Conservation (phyloP, 176 grass and related monocot genomes). For the Raddia distichophylla region DNA sequence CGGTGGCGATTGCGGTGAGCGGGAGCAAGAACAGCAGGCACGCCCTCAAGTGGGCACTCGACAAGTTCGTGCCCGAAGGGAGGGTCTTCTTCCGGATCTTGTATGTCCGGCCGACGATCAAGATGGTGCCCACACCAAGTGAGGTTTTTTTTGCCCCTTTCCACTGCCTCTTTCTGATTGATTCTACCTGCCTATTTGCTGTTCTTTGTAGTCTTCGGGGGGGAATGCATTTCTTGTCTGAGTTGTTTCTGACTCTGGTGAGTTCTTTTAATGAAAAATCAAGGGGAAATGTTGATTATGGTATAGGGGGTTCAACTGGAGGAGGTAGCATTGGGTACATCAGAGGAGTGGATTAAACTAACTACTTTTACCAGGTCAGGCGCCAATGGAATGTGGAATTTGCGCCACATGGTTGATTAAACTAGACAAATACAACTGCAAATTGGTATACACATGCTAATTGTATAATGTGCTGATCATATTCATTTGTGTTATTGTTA, state of each 20-base stretch:
- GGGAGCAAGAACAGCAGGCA: slow-evolving; percentile 63
- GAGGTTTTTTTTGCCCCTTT: not conserved
- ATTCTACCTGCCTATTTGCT: not conserved
- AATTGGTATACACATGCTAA: not conserved
- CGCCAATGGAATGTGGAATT: not conserved
- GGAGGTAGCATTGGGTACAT: not conserved
- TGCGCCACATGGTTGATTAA: not conserved
- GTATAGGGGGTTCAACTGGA: not conserved
- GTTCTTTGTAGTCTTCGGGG: slow-evolving; percentile 9
- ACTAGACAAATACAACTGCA: not conserved
- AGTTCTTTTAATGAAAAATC: not conserved
- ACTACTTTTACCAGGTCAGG: not conserved
- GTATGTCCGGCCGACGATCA: slow-evolving; percentile 61
- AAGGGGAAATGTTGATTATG: not conserved
- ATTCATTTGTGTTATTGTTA: no score
- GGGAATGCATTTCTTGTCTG: not conserved
- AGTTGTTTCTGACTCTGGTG: not conserved
- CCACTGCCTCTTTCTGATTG: not conserved
- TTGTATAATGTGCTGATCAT: not conserved
- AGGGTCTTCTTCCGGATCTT: slow-evolving; percentile 73
- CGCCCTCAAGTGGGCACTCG: slow-evolving; percentile 85
- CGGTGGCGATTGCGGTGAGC: slow-evolving; percentile 72
- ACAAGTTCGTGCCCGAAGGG: slow-evolving; percentile 76
- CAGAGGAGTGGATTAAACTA: not conserved
- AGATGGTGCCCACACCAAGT: slow-evolving; percentile 92